A percentile compares a stretch with the other conserved stretches of the same genome.
These are phyloP conservation scores for Monosporascus sp. DNA, from an alignment of 2,329 filamentous ascomycete genomes.

Conservation along the genomic window DNA sequence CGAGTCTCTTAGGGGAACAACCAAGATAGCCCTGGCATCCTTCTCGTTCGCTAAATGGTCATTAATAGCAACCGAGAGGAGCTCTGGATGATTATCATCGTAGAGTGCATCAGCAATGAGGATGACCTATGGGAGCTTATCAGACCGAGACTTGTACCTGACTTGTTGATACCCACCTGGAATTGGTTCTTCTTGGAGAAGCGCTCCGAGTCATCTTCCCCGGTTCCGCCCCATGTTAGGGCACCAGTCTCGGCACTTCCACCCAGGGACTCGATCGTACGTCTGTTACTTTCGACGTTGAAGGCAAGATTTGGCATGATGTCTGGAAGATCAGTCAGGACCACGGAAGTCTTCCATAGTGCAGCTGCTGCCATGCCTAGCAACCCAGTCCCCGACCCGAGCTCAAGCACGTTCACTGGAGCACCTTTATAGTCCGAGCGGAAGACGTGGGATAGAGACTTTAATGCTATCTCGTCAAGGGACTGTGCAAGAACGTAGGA, in stretches of 20 bases:
- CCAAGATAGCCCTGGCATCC: conserved; percentile 65
- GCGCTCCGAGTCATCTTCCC: conserved; percentile 36
- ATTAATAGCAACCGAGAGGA: conserved; percentile 66
- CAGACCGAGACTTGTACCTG: neutral
- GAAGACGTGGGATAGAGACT: conserved; percentile 42
- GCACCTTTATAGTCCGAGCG: conserved; percentile 21
- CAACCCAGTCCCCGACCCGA: conserved; percentile 89
- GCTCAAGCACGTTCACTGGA: conserved; percentile 55
- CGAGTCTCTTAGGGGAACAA: conserved; percentile 72
- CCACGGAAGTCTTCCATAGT: conserved; percentile 59
- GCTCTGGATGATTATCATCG: conserved; percentile 71
- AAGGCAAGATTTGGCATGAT: conserved; percentile 76
- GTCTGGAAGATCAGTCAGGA: conserved; percentile 77
- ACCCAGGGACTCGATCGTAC: conserved; percentile 46
- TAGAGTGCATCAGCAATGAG: conserved; percentile 86
- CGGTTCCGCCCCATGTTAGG: conserved; percentile 65
- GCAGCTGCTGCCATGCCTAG: conserved; percentile 79
- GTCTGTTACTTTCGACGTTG: conserved; percentile 64
- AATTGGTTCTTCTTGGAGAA: conserved; percentile 47
- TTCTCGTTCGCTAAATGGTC: conserved; percentile 56
- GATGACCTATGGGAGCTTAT: conserved; percentile 49
- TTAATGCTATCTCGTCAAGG: conserved; percentile 46
- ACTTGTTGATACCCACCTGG: conserved; percentile 31
- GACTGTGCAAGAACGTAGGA: conserved; percentile 79
- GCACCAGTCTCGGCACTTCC: conserved; percentile 58